Base-by-base conservation (phyloP, 2,329 filamentous ascomycete genomes). In the Talaromyces sp. region DNA sequence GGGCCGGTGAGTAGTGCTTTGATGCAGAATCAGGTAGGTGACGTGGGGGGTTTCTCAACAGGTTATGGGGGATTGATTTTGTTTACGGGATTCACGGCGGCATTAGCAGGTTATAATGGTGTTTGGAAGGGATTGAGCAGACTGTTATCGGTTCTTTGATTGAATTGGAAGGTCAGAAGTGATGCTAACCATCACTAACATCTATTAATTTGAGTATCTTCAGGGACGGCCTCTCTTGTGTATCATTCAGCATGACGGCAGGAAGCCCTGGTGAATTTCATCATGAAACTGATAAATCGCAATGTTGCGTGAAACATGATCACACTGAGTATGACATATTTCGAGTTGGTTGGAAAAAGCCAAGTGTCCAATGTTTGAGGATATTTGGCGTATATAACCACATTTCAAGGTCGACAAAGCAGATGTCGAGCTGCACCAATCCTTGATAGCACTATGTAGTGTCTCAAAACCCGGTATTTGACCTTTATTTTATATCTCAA, bases 11-110 rank as follows among this genome's bases (percentile, higher is more conserved):
- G 63, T 35, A 42, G 54, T 28, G 61, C 55, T 5, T 12, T 39
- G 25, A 52, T 64, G 42, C 54, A 62, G 21, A 58, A 39, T 0
- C 50, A 60, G 35, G 40, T 48, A 35, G 42, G 35, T 35, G 28
- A 33, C 23, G 5, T 18, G 54, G 54, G 44, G 9, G 16, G 37
- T 23, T 56, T 35, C 39, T 35, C 42, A 44, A 60, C 58, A n/a
- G 39, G 42, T 21, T 64, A 64, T 59, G 46, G 60, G 4, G 31
- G 39, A 11, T 54, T 64, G 54, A 64, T 64, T 23, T 23, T 64
- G 14, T 64, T 64, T 44, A 64, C 60, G 18, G 63, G 59, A 6
- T 11, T 64, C 37, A 64, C 52, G 12, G 60, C 60, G 8, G 28
- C 31, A 0, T 11, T 62, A 1, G 52, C 54, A 12, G 48, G 50